Conservation (phyloP, 495 filamentous ascomycete species). For the Xylaria bambusicola region DNA sequence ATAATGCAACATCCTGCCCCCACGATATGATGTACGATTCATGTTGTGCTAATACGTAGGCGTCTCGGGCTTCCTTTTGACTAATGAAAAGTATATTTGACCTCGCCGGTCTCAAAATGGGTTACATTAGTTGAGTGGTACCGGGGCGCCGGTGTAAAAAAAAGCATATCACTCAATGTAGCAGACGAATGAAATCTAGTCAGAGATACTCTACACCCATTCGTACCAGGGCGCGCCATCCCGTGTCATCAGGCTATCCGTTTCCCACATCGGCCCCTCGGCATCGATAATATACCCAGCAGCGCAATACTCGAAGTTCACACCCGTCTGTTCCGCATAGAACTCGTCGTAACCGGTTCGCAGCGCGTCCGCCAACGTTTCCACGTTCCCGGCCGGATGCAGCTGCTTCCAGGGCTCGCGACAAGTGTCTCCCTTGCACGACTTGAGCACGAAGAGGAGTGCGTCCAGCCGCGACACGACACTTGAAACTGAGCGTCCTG, state of each 20-base stretch:
- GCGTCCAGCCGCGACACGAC: constrained; percentile 56
- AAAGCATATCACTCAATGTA: too few relatives aligned
- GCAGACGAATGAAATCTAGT: too few relatives aligned
- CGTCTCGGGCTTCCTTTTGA: too few relatives aligned
- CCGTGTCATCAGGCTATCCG: constrained; percentile 13
- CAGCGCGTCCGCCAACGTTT: constrained; percentile 41
- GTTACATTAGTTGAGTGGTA: too few relatives aligned
- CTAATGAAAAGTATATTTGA: too few relatives aligned
- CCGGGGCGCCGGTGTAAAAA: too few relatives aligned
- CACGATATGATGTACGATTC: too few relatives aligned
- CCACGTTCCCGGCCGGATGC: constrained; percentile 46
- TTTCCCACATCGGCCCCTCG: constrained; percentile 52
- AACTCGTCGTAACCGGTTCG: constrained; percentile 50
- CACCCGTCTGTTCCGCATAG: constrained; percentile 45
- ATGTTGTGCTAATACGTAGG: too few relatives aligned
- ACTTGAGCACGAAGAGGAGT: constrained; percentile 61
- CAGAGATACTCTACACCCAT: constrained; percentile 30
- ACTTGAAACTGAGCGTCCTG: constrained; percentile 37
- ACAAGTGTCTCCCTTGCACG: constrained; percentile 54
- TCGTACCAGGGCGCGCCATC: constrained; percentile 32
- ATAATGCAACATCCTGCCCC: too few relatives aligned
- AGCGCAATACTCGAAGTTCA: constrained; percentile 55
- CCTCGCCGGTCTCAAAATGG: too few relatives aligned
- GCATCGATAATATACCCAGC: constrained; percentile 56
- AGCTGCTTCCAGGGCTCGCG: constrained; percentile 58